Conservation (phyloP, 2,329 filamentous ascomycete genomes). For the Pseudogymnoascus sp. region DNA sequence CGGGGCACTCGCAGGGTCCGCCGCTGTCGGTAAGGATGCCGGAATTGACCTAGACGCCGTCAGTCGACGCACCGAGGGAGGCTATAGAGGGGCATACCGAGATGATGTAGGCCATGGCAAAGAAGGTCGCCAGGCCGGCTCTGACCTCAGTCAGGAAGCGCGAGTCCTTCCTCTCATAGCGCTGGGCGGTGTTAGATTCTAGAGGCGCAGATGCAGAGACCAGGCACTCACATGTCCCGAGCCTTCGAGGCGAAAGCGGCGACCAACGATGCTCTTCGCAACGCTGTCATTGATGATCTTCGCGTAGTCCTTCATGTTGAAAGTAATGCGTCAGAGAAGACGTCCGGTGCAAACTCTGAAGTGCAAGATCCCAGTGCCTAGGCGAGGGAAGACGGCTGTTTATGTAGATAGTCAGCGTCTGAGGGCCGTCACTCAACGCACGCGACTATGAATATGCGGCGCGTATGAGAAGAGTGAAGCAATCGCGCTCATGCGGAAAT, state of each 20-base stretch:
- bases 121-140: slow-evolving; percentile 68
- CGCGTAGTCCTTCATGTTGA: slow-evolving; percentile 9
- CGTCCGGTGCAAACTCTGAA: neutral
- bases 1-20: slow-evolving; percentile 67
- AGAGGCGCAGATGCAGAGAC: neutral
- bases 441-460: slow-evolving; percentile 4
- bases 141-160: slow-evolving; percentile 78
- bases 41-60: slow-evolving; percentile 39
- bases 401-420: slow-evolving; percentile 5
- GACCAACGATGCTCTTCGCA: slow-evolving; percentile 57
- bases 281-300: slow-evolving; percentile 46
- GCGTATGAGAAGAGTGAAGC: neutral
- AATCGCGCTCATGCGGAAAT: neutral
- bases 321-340: neutral
- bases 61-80: slow-evolving; percentile 35
- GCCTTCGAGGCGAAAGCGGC: slow-evolving; percentile 72
- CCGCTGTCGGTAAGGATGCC: slow-evolving; percentile 51
- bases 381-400: neutral
- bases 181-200: slow-evolving; percentile 19
- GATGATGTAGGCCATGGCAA: slow-evolving; percentile 66
- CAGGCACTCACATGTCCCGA: slow-evolving; percentile 65
- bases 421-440: neutral
- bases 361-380: neutral
- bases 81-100: slow-evolving; percentile 29
- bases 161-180: slow-evolving; percentile 45